Percentiles rank a stretch among this genome's conserved stretches.
These are phyloP conservation scores for Dendrobium officinale DNA, from an alignment of 106 monocot genomes.

Conservation along the genomic window DNA sequence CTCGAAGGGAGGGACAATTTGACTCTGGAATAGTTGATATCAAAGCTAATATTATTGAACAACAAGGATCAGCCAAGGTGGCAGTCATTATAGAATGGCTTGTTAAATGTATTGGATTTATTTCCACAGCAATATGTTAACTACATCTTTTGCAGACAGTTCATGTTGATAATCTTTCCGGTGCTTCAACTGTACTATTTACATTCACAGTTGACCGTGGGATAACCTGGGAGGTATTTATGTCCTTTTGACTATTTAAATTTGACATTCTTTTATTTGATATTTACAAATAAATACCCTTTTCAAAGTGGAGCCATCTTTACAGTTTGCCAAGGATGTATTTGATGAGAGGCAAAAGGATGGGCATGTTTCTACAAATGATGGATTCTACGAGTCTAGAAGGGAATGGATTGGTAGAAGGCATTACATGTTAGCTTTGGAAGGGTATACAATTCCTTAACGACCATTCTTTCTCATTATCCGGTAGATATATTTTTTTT, in stretches of 20 bases:
- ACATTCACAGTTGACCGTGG: constrained; percentile 82
- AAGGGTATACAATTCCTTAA: constrained; percentile 48
- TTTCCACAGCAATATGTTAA: constrained; percentile 11
- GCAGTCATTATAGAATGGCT: not conserved
- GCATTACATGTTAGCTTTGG: constrained; percentile 76
- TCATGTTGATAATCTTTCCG: constrained; percentile 78
- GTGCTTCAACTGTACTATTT: constrained; percentile 83
- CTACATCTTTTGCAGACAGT: constrained; percentile 54
- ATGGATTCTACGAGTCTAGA: constrained; percentile 97
- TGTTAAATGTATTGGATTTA: not conserved
- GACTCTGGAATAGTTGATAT: constrained; percentile 98
- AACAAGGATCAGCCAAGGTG: constrained; percentile 76
- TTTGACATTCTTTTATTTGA: not conserved
- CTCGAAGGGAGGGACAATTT: constrained; percentile 85
- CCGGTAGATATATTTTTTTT: not conserved
- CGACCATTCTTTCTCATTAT: not conserved
- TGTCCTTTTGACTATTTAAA: not conserved
- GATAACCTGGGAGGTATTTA: constrained; percentile 78
- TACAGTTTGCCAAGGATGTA: constrained; percentile 63
- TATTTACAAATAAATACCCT: not conserved
- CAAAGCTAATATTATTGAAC: constrained; percentile 67
- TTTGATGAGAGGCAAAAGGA: constrained; percentile 67
- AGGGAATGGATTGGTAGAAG: constrained; percentile 97
- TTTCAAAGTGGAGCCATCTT: not conserved
- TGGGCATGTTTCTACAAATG: constrained; percentile 23